Evolutionary conservation across 2,329 filamentous ascomycete species (phyloP).

Genomic region (Cladosporium halotolerans): DNA sequence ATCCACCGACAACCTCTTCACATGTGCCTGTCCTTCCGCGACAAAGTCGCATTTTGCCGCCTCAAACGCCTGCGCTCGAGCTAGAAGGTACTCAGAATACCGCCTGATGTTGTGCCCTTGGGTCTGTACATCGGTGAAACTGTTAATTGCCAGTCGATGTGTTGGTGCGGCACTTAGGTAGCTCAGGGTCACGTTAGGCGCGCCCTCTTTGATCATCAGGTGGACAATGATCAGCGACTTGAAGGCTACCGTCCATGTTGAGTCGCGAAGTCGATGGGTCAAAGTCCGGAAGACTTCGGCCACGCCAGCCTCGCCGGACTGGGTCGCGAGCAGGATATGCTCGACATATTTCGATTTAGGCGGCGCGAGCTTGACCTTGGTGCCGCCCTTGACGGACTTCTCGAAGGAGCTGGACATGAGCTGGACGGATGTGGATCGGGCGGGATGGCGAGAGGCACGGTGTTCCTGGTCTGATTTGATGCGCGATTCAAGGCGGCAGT

Average conservation of each 20-base stretch:
- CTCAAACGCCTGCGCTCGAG: conserved; percentile 74
- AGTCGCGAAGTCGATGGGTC: conserved; percentile 81
- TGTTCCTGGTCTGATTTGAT: neutral
- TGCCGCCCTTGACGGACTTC: conserved; percentile 98
- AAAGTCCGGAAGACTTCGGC: conserved; percentile 92
- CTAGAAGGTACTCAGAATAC: conserved; percentile 80
- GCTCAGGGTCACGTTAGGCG: conserved; percentile 77
- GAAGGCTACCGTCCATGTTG: conserved; percentile 99
- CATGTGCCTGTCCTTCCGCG: conserved; percentile 68
- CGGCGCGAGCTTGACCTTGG: conserved; percentile 87
- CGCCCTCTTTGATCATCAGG: conserved; percentile 94
- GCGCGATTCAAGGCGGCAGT: neutral
- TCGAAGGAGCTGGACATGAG: conserved; percentile 84
- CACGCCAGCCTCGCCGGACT: conserved; percentile 88
- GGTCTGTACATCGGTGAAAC: conserved; percentile 89
- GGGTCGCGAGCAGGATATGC: conserved; percentile 90
- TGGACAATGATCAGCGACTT: conserved; percentile 94
- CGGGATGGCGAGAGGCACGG: neutral
- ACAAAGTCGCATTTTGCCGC: conserved; percentile 89
- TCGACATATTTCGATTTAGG: conserved; percentile 99
- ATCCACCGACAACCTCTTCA: conserved; percentile 81
- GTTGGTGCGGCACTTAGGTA: conserved; percentile 73
- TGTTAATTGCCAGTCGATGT: conserved; percentile 77
- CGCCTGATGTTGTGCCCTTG: conserved; percentile 92
- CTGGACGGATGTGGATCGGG: conserved; percentile 5